A percentile compares a stretch with the other conserved stretches of the same genome.
These are phyloP conservation scores for Kwoniella sp. DNA, from an alignment of 768 basidiomycete species.

Conservation along the genomic window DNA sequence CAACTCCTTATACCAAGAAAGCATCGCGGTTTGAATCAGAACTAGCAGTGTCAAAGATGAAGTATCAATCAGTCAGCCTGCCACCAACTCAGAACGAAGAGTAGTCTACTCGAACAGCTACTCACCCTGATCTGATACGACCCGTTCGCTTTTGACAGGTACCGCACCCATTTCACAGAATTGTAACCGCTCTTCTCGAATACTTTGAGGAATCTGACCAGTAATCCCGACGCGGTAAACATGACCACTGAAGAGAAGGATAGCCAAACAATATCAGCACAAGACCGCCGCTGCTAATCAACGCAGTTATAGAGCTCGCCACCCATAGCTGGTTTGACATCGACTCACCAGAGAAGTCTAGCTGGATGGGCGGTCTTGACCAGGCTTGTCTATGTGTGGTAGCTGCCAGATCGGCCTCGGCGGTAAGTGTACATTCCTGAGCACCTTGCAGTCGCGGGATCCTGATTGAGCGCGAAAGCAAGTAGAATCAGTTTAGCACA, in stretches of 20 bases:
- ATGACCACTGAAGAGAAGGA: constrained; percentile 74
- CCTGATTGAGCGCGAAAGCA: constrained; percentile 59
- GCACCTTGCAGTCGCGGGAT: constrained; percentile 90
- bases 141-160: constrained; percentile 90
- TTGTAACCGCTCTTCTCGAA: constrained; percentile 95
- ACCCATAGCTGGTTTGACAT: too few relatives aligned
- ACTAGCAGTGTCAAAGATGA: not conserved
- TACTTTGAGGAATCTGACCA: constrained; percentile 95
- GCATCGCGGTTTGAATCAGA: too few relatives aligned
- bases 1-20: too few relatives aligned
- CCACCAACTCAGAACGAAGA: too few relatives aligned
- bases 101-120: constrained; percentile 39
- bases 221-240: constrained; percentile 94
- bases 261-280: not conserved
- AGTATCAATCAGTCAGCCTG: not conserved
- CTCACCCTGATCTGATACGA: constrained; percentile 90
- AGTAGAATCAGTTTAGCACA: not conserved
- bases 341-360: constrained; percentile 75
- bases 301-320: too few relatives aligned
- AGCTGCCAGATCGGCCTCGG: constrained; percentile 76
- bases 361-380: constrained; percentile 96
- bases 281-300: too few relatives aligned
- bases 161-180: constrained; percentile 94
- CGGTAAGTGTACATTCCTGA: constrained; percentile 82
- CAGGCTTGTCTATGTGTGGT: constrained; percentile 93